Evolutionary conservation across 78 protist genomes (phyloP), one percentile per base, ranked within the genome.

Genomic region (Thecamonas trahens): DNA sequence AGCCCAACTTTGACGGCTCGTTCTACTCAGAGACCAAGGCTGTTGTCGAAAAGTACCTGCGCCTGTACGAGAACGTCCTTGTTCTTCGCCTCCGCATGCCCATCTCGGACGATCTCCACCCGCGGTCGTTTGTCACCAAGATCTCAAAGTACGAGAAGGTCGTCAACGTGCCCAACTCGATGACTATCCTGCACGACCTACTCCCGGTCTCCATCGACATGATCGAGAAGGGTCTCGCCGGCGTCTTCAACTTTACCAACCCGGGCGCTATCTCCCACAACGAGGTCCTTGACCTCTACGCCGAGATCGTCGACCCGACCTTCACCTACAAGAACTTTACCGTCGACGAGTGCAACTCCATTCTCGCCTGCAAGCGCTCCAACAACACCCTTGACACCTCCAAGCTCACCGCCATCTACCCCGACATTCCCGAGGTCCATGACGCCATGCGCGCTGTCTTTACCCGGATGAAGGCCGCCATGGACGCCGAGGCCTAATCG

Each of bases 11-110:
- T 58, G 32, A 40, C 50, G 94, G 90, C 32, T 86, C 92, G 5
- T 86, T 77, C 58, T 91, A 91, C 69, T 74, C 87, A 22, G 55
- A 50, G n/a, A 83, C 91, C 2, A 91, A 91, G 69, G 88, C 42
- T 14, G 57, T 79, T 39, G 78, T 72, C n/a, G 93, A 91, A 34
- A 64, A 71, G 40, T 1, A 73, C 32, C 58, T 74, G 26, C 22
- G 20, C 17, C 14, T n/a, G 31, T 88, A 65, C 55, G 65, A 64
- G 9, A 84, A 87, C 63, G 73, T 74, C 24, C 55, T 87, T 15
- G 82, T 69, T n/a, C 35, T 88, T 17, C 76, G 96, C 42, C n/a
- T 91, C 24, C 61, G 96, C 39, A 83, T 91, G 92, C 96, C 96
- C 24, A 85, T 91, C 45, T 68, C 91, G n/a, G 88, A 69, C 22